A percentile compares a stretch with the other conserved stretches of the same genome.
These are phyloP conservation scores for Euphorbia lathyris DNA, from an alignment of 345 rosid species.

Conservation along the genomic window DNA sequence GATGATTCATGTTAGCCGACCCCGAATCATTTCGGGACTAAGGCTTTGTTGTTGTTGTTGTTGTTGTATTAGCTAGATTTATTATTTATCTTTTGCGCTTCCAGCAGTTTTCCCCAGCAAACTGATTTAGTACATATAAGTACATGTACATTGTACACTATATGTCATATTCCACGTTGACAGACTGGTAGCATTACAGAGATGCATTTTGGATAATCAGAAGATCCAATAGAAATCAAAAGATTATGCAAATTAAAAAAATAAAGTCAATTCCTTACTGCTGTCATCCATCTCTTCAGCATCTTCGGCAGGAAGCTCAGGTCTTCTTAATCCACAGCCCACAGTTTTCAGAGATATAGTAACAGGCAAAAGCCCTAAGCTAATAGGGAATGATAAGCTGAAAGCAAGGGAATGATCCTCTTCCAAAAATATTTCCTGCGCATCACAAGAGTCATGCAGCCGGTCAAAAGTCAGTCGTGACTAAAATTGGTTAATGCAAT, in stretches of 20 bases:
- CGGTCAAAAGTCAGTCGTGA: conserved; percentile 20
- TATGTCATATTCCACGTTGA: neutral
- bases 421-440: conserved; percentile 67
- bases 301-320: conserved; percentile 72
- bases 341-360: conserved; percentile 65
- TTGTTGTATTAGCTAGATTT: neutral
- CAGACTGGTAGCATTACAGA: conserved; percentile 5
- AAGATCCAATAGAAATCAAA: conserved; percentile 5
- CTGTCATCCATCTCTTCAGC: conserved; percentile 62
- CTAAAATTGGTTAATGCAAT: conserved; percentile 18
- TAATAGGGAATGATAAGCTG: conserved; percentile 68
- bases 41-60: too few species aligned
- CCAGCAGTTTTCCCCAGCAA: neutral
- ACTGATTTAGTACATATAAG: neutral
- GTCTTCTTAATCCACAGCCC: conserved; percentile 82
- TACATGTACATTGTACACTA: neutral
- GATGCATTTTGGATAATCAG: neutral
- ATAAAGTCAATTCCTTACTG: conserved; percentile 46
- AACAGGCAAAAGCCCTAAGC: conserved; percentile 87
- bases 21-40: too few species aligned
- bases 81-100: neutral
- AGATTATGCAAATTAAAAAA: neutral
- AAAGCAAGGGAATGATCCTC: conserved; percentile 93
- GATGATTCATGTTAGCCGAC: too few species aligned
- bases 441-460: conserved; percentile 22